Conservation (phyloP, 768 basidiomycete species). For the Leccinum variicolor region DNA sequence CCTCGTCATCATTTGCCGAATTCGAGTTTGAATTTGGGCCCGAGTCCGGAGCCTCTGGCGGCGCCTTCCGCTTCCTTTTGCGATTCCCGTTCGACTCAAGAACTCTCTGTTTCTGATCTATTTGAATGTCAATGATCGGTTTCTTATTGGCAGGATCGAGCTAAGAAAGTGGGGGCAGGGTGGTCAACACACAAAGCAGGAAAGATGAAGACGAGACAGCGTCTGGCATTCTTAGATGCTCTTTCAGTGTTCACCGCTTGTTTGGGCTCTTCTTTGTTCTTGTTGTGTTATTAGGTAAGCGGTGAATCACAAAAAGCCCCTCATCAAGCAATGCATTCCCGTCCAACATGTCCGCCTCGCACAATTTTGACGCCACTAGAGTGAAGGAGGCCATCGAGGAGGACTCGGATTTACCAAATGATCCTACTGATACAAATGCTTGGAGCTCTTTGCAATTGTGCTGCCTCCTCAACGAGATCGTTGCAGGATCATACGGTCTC, state of each 20-base stretch:
- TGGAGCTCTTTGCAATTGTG: too few species aligned
- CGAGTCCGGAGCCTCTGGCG: slow-evolving; percentile 4
- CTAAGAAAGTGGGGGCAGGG: slow-evolving; percentile 36
- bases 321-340: too few species aligned
- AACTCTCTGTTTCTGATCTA: slow-evolving; percentile 38
- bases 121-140: slow-evolving; percentile 68
- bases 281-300: slow-evolving; percentile 56
- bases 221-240: slow-evolving; percentile 82
- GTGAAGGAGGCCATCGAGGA: too few species aligned
- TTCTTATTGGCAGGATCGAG: slow-evolving; percentile 92
- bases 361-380: too few species aligned
- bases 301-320: too few species aligned
- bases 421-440: too few species aligned
- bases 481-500: too few species aligned
- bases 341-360: too few species aligned
- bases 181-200: neutral
- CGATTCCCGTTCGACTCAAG: slow-evolving; percentile 9
- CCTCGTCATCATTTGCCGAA: slow-evolving; percentile 22
- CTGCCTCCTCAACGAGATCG: too few species aligned
- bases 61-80: slow-evolving; percentile 51
- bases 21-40: slow-evolving; percentile 9
- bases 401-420: too few species aligned
- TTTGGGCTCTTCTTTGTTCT: slow-evolving; percentile 77
- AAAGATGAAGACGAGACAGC: neutral
- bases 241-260: slow-evolving; percentile 90